Evolutionary conservation across 2,329 filamentous ascomycete genomes (phyloP), one percentile per base, ranked within the genome.

Genomic region (Phialocephala sp.): DNA sequence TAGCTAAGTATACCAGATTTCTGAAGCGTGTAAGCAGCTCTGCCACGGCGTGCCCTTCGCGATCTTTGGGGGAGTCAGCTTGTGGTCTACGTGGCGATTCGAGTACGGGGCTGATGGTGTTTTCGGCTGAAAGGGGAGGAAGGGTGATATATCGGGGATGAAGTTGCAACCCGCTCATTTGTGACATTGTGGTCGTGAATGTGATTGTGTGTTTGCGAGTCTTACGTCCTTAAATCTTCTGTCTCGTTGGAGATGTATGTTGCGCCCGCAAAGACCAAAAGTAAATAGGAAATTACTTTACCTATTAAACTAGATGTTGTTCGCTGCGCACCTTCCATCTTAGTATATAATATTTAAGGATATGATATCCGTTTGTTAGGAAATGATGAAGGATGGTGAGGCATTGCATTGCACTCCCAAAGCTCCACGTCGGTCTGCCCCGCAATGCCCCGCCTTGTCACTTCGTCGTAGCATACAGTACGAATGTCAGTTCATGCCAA

Each of bases 31-130:
- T 76, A 37, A 84, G 77, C 65, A 84, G 77, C 39, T 77, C 76
- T 54, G 82, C 82, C 20, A 84, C 77, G 50, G 78, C 76, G 60
- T 76, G 77, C 41, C 83, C 76, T 67, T 84, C 78, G 39, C 80
- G 79, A 64, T 85, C 83, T 84, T 73, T 9, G 24, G 72, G 57
- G 22, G 12, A 36, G 64, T 72, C 63, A 69, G 68, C 54, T 50
- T 20, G 24, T 50, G 41, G 22, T 24, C 41, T 36, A 35, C 41
- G 3, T 15, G 24, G 58, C 18, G 41, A 20, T 35, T 22, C 27
- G 43, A 22, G 58, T 22, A n/a, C 11, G 20, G 20, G n/a, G 45
- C 20, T 20, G 18, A 50, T 24, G 45, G 18, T n/a, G 8, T 24
- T 24, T 9, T 4, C 45, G 6, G n/a, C 45, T 11, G 45, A 50